Percentiles rank a stretch among this genome's conserved stretches.
Evolutionary conservation across 148 eudicot species (phyloP).

Genomic region (Talinum fruticosum): DNA sequence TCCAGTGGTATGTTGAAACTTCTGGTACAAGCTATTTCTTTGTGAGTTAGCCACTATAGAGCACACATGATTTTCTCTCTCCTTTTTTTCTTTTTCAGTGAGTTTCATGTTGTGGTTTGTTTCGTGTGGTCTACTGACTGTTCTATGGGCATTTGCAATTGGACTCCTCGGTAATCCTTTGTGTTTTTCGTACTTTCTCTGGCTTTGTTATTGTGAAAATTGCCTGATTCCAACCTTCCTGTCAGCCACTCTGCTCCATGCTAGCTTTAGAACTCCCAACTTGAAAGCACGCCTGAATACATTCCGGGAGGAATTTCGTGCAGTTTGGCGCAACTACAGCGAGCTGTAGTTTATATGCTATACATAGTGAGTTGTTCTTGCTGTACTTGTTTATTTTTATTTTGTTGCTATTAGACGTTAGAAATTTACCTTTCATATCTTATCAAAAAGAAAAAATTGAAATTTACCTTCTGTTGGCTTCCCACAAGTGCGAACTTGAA

Average conservation of each 20-base stretch:
- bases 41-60: background rate
- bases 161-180: conserved; percentile 64
- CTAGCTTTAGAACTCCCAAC: conserved; percentile 94
- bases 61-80: conserved; percentile 2
- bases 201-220: background rate
- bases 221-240: conserved; percentile 10
- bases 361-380: conserved; percentile 35
- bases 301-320: conserved; percentile 97
- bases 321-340: conserved; percentile 98
- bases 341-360: conserved; percentile 53
- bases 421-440: background rate
- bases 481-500: too few species aligned
- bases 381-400: background rate
- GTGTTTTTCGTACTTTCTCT: background rate
- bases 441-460: too few species aligned
- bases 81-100: conserved; percentile 39
- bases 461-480: too few species aligned
- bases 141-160: conserved; percentile 66
- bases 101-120: conserved; percentile 84
- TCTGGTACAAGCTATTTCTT: conserved; percentile 1
- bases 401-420: background rate
- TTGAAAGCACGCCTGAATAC: conserved; percentile 95
- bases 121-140: conserved; percentile 78
- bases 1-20: conserved; percentile 49
- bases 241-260: conserved; percentile 80